phyloP scores from a whole-genome alignment of 169 alveolate species.

The Eimeria zaria region DNA sequence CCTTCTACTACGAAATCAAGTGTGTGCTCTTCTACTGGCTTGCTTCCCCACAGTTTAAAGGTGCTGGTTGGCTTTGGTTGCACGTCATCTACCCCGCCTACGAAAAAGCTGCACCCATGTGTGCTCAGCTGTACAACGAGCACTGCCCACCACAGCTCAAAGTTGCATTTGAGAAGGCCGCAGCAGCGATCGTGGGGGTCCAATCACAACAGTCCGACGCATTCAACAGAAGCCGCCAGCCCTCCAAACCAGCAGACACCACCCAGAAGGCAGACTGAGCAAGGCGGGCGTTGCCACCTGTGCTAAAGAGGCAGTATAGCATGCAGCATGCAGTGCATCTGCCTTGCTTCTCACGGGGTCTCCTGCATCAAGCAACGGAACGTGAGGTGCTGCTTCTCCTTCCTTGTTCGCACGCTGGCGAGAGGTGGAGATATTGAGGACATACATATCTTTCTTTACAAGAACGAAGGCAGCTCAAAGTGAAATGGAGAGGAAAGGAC shows the following conservation, averaged over 20 bases:
- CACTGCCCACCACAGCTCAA: slow-evolving; percentile 58
- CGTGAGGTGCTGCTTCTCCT: background rate
- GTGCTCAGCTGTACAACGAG: slow-evolving; percentile 59
- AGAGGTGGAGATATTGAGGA: slow-evolving; percentile 6
- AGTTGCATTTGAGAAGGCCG: slow-evolving; percentile 39
- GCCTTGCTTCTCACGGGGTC: background rate
- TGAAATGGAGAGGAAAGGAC: background rate
- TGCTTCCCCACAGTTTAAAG: slow-evolving; percentile 83
- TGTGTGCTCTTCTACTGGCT: slow-evolving; percentile 84
- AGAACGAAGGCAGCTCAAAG: background rate
- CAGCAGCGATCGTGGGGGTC: background rate
- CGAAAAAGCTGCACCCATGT: slow-evolving; percentile 61
- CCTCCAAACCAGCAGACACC: slow-evolving; percentile 51
- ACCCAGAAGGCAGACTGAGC: slow-evolving; percentile 56
- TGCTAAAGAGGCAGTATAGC: background rate
- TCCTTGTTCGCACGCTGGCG: slow-evolving; percentile 39
- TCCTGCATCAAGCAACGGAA: background rate
- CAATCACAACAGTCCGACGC: slow-evolving; percentile 44
- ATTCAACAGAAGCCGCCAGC: slow-evolving; percentile 75
- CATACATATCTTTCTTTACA: background rate
- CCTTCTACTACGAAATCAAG: slow-evolving; percentile 75
- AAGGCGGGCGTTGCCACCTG: background rate
- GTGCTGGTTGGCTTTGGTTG: slow-evolving; percentile 85
- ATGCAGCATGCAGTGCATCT: background rate
- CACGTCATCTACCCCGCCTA: slow-evolving; percentile 69